A percentile compares a stretch with the other conserved stretches of the same genome.
Evolutionary conservation across 768 basidiomycete genomes (phyloP).

Genomic region (Rhodotorula kratochvilovae): DNA sequence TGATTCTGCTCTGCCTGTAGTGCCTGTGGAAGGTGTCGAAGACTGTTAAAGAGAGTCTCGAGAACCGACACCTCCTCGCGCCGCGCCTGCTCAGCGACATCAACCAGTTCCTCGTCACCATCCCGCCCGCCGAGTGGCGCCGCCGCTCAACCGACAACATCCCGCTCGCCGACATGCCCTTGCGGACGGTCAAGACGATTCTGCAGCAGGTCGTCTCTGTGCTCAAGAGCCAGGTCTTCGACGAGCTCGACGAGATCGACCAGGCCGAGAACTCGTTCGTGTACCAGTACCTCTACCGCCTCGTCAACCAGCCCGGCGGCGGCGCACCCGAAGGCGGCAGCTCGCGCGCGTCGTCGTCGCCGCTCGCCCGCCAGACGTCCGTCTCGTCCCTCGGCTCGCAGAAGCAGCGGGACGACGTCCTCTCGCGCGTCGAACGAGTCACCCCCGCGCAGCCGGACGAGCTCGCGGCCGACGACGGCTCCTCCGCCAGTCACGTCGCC

Average conservation of each 20-base stretch:
- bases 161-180: slow-evolving; percentile 94
- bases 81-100: slow-evolving; percentile 85
- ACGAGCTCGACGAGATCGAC: slow-evolving; percentile 83
- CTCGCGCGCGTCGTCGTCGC: neutral
- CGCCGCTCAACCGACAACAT: slow-evolving; percentile 82
- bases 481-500: slow-evolving; percentile 10
- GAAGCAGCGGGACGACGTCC: neutral
- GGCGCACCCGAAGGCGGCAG: neutral
- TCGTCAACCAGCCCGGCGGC: slow-evolving; percentile 21
- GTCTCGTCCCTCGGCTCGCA: slow-evolving; percentile 16
- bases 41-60: slow-evolving; percentile 86
- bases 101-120: slow-evolving; percentile 86
- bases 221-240: slow-evolving; percentile 83
- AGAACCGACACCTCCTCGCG: slow-evolving; percentile 71
- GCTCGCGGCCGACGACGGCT: neutral
- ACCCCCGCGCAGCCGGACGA: neutral
- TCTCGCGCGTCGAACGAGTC: slow-evolving; percentile 6
- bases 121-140: slow-evolving; percentile 95
- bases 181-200: slow-evolving; percentile 95
- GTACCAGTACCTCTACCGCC: slow-evolving; percentile 70
- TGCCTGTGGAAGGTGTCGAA: slow-evolving; percentile 97
- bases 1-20: slow-evolving; percentile 54
- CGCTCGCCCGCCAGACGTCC: slow-evolving; percentile 14
- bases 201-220: slow-evolving; percentile 95
- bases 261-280: slow-evolving; percentile 97